Evolutionary conservation across 2,329 filamentous ascomycete genomes (phyloP), one percentile per base, ranked within the genome.

Genomic region (Fusarium domesticum): DNA sequence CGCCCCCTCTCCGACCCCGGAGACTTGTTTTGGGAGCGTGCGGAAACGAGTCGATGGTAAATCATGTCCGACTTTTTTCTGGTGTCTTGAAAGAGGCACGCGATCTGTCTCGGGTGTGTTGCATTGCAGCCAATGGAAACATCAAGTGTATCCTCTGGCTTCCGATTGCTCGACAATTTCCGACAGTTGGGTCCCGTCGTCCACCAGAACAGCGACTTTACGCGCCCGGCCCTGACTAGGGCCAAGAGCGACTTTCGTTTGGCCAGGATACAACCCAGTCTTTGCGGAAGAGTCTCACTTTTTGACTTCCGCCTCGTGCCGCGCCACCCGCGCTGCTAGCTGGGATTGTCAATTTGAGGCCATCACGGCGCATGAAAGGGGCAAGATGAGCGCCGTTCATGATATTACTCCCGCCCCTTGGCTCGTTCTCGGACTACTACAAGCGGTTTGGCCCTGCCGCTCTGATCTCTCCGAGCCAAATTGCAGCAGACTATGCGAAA

Each of bases 121-220:
- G 35, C 17, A 18, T 28, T 42, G 20, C 38, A 43, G 51, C 73
- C 73, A 77, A 76, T 76, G 43, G 63, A 63, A 65, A 53, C 50
- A 53, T 55, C 44, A 52, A 61, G 52, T 53, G 47, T 57, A 50
- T 51, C 58, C 63, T 64, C 65, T 68, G 63, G 58, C 64, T 60
- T 73, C 68, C 65, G 65, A 76, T 76, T 77, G 74, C 70, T 67
- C 67, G 58, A 69, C 63, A 56, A 58, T 59, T 58, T 56, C 63
- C 65, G 62, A 63, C 64, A 66, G 66, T 65, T 65, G 65, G 61
- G 60, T 56, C 55, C 62, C 49, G 56, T 65, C 62, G 65, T 66
- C 74, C 73, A 77, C 64, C 70, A 65, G 66, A 63, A 69, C 69
- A 66, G 66, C 66, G 68, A 65, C 61, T 67, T 73, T 79, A 79